A percentile compares a stretch with the other conserved stretches of the same genome.
phyloP scores from a whole-genome alignment of 2,329 filamentous ascomycete genomes.

The Diplodia sapinea region DNA sequence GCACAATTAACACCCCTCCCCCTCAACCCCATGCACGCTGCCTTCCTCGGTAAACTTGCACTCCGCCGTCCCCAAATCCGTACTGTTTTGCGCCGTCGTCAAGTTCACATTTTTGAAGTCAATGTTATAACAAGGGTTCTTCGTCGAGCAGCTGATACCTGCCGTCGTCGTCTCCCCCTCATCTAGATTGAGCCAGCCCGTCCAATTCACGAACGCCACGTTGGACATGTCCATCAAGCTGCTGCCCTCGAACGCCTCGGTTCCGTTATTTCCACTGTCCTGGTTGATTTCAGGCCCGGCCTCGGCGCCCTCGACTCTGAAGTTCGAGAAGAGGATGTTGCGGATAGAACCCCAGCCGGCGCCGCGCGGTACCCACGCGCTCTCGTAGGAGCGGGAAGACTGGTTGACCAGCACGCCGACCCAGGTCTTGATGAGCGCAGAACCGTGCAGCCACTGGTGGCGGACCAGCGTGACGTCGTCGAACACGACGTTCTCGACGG shows the following conservation, averaged over 20 bases:
- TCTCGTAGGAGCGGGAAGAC: conserved; percentile 51
- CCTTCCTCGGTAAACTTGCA: conserved; percentile 48
- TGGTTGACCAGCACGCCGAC: conserved; percentile 57
- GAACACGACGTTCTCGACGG: conserved; percentile 57
- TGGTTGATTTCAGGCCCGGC: conserved; percentile 55
- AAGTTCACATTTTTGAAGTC: conserved; percentile 52
- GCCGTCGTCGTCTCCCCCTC: conserved; percentile 46
- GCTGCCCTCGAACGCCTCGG: conserved; percentile 54
- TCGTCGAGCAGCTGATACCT: conserved; percentile 55
- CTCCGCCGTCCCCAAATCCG: conserved; percentile 42
- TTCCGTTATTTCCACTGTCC: conserved; percentile 58
- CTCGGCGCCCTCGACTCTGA: conserved; percentile 55
- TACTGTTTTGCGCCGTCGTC: conserved; percentile 42
- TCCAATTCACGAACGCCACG: conserved; percentile 59
- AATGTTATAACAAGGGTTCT: conserved; percentile 60
- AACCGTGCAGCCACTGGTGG: conserved; percentile 55
- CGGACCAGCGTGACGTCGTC: conserved; percentile 55
- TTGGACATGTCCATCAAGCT: conserved; percentile 59
- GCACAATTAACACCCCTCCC: conserved; percentile 33
- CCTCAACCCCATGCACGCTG: conserved; percentile 48
- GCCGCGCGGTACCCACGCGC: conserved; percentile 55
- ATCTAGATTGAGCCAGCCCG: conserved; percentile 49
- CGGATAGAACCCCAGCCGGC: conserved; percentile 61
- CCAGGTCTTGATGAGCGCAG: conserved; percentile 64
- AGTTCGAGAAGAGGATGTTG: conserved; percentile 60